Evolutionary conservation across 495 filamentous ascomycete genomes (phyloP).

Genomic region (Rhypophila decipiens): DNA sequence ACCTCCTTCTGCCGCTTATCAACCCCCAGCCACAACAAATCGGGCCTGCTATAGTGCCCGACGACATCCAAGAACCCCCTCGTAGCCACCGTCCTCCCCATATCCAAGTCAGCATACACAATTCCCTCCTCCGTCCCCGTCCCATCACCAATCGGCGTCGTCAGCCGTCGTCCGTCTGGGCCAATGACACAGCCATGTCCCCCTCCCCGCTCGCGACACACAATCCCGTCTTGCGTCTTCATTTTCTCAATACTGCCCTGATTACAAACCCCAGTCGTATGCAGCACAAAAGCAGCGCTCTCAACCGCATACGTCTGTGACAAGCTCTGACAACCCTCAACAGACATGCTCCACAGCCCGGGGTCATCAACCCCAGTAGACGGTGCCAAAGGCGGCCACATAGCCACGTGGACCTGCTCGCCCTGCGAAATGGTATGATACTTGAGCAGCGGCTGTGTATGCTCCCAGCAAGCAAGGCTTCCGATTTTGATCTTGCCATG

Average conservation of each 20-base stretch:
- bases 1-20: slow-evolving; percentile 19
- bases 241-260: slow-evolving; percentile 39
- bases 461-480: slow-evolving; percentile 51
- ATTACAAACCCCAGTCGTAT: slow-evolving; percentile 36
- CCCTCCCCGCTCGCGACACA: slow-evolving; percentile 36
- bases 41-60: slow-evolving; percentile 50
- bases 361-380: slow-evolving; percentile 17
- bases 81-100: slow-evolving; percentile 29
- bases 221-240: slow-evolving; percentile 24
- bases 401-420: slow-evolving; percentile 51
- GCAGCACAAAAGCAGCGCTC: slow-evolving; percentile 44
- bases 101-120: slow-evolving; percentile 42
- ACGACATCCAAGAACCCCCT: slow-evolving; percentile 37
- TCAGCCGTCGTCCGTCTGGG: slow-evolving; percentile 46
- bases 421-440: slow-evolving; percentile 46
- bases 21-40: slow-evolving; percentile 48
- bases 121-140: slow-evolving; percentile 33
- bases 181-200: slow-evolving; percentile 46
- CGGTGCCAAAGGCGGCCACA: slow-evolving; percentile 45
- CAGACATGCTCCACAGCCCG: slow-evolving; percentile 25
- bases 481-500: slow-evolving; percentile 38
- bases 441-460: slow-evolving; percentile 54
- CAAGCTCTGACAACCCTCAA: slow-evolving; percentile 30
- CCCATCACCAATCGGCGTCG: slow-evolving; percentile 24
- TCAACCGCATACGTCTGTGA: slow-evolving; percentile 49